These are phyloP conservation scores for Brassica juncea DNA, from an alignment of 345 rosid genomes.

Conservation along the genomic window DNA sequence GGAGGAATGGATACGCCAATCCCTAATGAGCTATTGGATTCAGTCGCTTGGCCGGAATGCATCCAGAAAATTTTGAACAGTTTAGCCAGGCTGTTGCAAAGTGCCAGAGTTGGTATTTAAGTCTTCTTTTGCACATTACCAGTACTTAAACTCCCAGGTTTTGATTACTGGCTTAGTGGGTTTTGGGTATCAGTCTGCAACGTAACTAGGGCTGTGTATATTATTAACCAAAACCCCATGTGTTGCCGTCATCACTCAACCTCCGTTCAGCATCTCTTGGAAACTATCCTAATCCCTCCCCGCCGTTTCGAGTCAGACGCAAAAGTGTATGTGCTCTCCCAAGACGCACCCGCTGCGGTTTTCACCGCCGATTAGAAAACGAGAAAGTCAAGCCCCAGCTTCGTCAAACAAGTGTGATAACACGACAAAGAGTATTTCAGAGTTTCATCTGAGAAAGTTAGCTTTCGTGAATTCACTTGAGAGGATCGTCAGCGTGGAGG, in stretches of 20 bases:
- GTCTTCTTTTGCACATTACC: too few relatives aligned
- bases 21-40: constrained; percentile 52
- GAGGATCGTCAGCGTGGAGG: too few relatives aligned
- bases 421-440: too few relatives aligned
- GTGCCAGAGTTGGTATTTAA: constrained; percentile 67
- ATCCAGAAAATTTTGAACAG: constrained; percentile 72
- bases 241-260: too few relatives aligned
- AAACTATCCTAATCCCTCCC: too few relatives aligned
- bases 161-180: not conserved
- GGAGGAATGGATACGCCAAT: constrained; percentile 77
- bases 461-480: too few relatives aligned
- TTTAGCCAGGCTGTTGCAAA: constrained; percentile 62
- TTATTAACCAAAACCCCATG: too few relatives aligned
- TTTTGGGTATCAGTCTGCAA: not conserved
- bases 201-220: too few relatives aligned
- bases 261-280: too few relatives aligned
- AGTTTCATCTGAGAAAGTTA: too few relatives aligned
- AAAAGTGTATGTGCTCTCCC: not conserved
- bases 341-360: not conserved
- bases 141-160: too few relatives aligned
- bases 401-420: not conserved
- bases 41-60: constrained; percentile 70
- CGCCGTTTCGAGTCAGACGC: too few relatives aligned
- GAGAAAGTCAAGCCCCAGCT: not conserved
- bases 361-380: not conserved